Conservation (phyloP, 257 asterid genomes). For the Cordia subcordata region DNA sequence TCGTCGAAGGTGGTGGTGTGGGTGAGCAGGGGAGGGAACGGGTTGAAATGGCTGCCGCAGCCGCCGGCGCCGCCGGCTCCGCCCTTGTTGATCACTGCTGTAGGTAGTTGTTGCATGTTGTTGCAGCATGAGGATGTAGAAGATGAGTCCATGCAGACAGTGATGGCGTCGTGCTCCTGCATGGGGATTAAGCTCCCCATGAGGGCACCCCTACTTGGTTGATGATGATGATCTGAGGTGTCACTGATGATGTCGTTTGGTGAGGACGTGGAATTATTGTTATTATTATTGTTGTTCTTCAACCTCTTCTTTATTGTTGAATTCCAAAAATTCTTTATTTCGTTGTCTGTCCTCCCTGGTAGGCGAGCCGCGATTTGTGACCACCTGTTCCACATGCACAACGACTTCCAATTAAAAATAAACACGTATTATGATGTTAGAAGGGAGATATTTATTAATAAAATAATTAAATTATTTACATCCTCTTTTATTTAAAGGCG, state of each 20-base stretch:
- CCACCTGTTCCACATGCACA: slow-evolving; percentile 48
- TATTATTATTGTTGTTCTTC: slow-evolving; percentile 31
- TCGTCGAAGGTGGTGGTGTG: slow-evolving; percentile 19
- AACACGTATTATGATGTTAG: too few relatives aligned
- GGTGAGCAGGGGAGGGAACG: slow-evolving; percentile 26
- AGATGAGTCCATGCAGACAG: slow-evolving; percentile 56
- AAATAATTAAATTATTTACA: too few relatives aligned
- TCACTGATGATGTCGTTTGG: slow-evolving; percentile 53
- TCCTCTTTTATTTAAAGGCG: too few relatives aligned
- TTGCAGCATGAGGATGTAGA: slow-evolving; percentile 48
- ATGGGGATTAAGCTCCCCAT: slow-evolving; percentile 42
- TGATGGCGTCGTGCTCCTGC: slow-evolving; percentile 55
- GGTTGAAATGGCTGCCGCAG: slow-evolving; percentile 40
- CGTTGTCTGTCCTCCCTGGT: slow-evolving; percentile 91
- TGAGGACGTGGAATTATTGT: slow-evolving; percentile 25
- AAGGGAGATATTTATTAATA: too few relatives aligned
- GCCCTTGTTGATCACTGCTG: not conserved
- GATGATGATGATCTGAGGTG: slow-evolving; percentile 28
- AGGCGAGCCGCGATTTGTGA: slow-evolving; percentile 91
- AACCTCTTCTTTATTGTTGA: slow-evolving; percentile 79
- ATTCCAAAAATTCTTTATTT: slow-evolving; percentile 91
- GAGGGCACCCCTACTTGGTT: slow-evolving; percentile 10
- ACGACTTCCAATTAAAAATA: too few relatives aligned
- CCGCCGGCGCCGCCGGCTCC: too few relatives aligned
- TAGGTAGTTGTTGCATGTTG: slow-evolving; percentile 23